These are phyloP conservation scores for Suillus clintonianus DNA, from an alignment of 768 basidiomycete genomes.

Conservation along the genomic window DNA sequence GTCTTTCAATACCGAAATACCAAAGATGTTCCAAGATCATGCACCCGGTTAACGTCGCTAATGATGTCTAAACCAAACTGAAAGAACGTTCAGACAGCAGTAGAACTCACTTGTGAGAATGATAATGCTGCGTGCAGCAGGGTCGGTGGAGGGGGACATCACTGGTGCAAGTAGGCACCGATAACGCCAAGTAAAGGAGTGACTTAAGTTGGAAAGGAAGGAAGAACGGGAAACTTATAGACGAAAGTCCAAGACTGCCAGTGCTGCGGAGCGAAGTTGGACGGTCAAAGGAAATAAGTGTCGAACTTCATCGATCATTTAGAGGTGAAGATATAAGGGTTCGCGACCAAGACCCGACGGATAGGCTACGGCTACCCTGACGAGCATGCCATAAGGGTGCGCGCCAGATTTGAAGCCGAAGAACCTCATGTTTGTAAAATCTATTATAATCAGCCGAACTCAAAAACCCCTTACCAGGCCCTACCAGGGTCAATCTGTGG, in stretches of 20 bases:
- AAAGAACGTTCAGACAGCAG: neutral
- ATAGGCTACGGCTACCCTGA: neutral
- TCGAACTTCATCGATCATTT: neutral
- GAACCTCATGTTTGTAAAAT: neutral
- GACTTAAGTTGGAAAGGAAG: neutral
- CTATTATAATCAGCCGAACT: neutral
- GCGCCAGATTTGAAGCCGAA: neutral
- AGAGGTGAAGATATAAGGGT: neutral
- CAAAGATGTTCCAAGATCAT: conserved; percentile 20
- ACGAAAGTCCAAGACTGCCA: neutral
- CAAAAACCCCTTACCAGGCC: neutral
- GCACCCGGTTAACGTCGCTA: conserved; percentile 8
- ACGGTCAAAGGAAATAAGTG: neutral
- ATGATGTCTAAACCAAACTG: neutral
- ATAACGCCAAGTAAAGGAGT: neutral
- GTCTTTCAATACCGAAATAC: conserved; percentile 16
- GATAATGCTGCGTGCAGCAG: neutral
- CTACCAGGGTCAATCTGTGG: neutral
- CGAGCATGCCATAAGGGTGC: neutral
- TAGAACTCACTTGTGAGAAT: neutral
- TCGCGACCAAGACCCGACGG: neutral
- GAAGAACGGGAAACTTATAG: neutral
- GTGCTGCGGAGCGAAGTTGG: neutral
- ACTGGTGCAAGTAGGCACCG: neutral
- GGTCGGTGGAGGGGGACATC: neutral